Conservation (phyloP, 169 alveolate genomes). For the Plasmodium reichenowi region DNA sequence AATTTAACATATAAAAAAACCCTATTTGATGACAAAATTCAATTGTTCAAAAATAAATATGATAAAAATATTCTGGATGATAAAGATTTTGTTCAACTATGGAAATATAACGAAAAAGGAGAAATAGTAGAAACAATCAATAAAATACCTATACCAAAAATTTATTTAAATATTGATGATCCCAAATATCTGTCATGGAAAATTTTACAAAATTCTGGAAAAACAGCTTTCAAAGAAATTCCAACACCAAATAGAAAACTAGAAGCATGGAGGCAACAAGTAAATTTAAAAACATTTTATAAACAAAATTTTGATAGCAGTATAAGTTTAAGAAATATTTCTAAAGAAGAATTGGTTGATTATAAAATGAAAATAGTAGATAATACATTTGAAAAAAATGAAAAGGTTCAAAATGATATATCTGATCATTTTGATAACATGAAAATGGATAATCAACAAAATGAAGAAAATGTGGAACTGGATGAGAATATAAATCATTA, state of each 20-base stretch:
- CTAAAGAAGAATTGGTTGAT: constrained; percentile 60
- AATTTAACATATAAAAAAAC: constrained; percentile 51
- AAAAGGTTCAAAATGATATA: not conserved
- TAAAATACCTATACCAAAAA: constrained; percentile 59
- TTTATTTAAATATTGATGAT: constrained; percentile 68
- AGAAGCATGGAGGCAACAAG: constrained; percentile 78
- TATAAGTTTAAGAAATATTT: constrained; percentile 56
- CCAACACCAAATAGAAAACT: constrained; percentile 76
- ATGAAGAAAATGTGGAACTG: too few relatives aligned
- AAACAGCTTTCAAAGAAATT: constrained; percentile 53
- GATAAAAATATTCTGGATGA: constrained; percentile 62
- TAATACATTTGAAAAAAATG: not conserved
- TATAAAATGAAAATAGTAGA: constrained; percentile 54
- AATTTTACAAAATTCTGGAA: constrained; percentile 77
- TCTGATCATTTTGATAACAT: too few relatives aligned
- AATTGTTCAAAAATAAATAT: constrained; percentile 51
- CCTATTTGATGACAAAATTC: constrained; percentile 55
- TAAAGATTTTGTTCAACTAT: constrained; percentile 47
- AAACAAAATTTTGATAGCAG: constrained; percentile 70
- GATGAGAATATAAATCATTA: too few relatives aligned
- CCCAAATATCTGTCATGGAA: constrained; percentile 71
- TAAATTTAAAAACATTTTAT: constrained; percentile 65
- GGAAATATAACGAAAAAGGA: constrained; percentile 67
- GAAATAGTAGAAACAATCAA: constrained; percentile 51
- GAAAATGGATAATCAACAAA: too few relatives aligned